These are phyloP conservation scores for Trichosporon ovoides DNA, from an alignment of 1,284 basidiomycete species.

Conservation along the genomic window DNA sequence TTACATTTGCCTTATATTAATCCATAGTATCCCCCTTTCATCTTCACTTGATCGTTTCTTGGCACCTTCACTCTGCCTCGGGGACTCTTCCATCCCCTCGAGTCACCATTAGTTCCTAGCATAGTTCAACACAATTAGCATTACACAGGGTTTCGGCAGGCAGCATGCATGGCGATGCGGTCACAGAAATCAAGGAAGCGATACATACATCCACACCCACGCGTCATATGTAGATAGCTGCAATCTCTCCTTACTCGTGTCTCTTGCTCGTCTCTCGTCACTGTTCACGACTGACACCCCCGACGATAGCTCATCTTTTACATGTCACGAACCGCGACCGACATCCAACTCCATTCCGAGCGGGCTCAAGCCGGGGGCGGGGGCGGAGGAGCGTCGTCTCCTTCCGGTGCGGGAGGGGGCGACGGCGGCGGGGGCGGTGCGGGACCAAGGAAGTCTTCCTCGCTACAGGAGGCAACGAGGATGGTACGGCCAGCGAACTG, in stretches of 20 bases:
- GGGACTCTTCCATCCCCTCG: background rate
- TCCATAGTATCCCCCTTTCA: too few relatives aligned
- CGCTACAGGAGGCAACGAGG: slow-evolving; percentile 49
- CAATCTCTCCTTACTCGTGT: background rate
- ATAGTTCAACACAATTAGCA: background rate
- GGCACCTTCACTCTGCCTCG: background rate
- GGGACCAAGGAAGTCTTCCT: slow-evolving; percentile 48
- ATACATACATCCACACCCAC: background rate
- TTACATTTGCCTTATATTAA: too few relatives aligned
- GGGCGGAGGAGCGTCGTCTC: slow-evolving; percentile 16
- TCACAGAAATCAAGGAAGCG: background rate
- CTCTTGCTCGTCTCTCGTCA: too few relatives aligned
- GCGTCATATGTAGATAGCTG: background rate
- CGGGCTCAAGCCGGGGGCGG: slow-evolving; percentile 8
- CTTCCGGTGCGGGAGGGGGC: slow-evolving; percentile 20
- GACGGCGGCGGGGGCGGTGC: slow-evolving; percentile 41
- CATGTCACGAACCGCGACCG: too few relatives aligned
- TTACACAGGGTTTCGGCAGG: background rate
- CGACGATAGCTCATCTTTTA: too few relatives aligned
- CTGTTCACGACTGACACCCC: too few relatives aligned
- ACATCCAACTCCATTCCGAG: too few relatives aligned
- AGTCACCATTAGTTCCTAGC: background rate
- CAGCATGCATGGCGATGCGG: slow-evolving; percentile 2
- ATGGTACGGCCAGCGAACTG: slow-evolving; percentile 89
- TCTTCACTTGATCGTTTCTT: background rate